Evolutionary conservation across 2,329 filamentous ascomycete genomes (phyloP), one percentile per base, ranked within the genome.

Genomic region (Hypoxylon sp.): DNA sequence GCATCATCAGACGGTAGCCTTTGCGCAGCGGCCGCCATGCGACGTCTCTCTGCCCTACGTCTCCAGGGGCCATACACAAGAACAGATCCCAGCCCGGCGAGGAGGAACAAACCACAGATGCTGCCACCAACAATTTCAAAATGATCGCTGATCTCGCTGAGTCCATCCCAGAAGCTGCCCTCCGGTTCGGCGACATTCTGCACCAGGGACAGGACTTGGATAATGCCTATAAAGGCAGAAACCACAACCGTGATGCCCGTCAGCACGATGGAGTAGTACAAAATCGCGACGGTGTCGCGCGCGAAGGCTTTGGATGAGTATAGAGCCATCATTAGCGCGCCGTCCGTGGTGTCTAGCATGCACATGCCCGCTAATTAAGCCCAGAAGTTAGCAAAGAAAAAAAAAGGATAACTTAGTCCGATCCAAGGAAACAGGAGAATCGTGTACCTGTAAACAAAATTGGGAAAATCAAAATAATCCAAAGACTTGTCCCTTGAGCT

Each of bases 391-490:
- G 21, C 16, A 57, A 29, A n/a, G n/a, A n/a, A n/a, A n/a, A n/a
- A n/a, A n/a, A n/a, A n/a, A n/a, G n/a, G n/a, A n/a, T n/a, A n/a
- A n/a, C n/a, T n/a, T n/a, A n/a, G n/a, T n/a, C n/a, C n/a, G n/a
- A n/a, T n/a, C n/a, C n/a, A n/a, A n/a, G n/a, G n/a, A n/a, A n/a
- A 44, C n/a, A 37, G 13, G 13, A 11, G 5, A 29, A 3, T 4
- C 9, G 67, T 77, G 67, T 71, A 88, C 87, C 82, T 0, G 93
- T 97, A 65, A 97, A 97, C 1, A 97, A 75, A 1, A 93, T 71
- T 0, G 94, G 94, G 51, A 97, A 96, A 41, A 99, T 87, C 21
- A 97, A 71, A 53, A 97, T 97, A 9, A 97, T 75, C 94, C 94
- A 99, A 52, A 97, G 87, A 21, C 86, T 90, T 0, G 91, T 97